Base-by-base conservation (phyloP, 768 basidiomycete species). In the Lactarius sanguifluus region DNA sequence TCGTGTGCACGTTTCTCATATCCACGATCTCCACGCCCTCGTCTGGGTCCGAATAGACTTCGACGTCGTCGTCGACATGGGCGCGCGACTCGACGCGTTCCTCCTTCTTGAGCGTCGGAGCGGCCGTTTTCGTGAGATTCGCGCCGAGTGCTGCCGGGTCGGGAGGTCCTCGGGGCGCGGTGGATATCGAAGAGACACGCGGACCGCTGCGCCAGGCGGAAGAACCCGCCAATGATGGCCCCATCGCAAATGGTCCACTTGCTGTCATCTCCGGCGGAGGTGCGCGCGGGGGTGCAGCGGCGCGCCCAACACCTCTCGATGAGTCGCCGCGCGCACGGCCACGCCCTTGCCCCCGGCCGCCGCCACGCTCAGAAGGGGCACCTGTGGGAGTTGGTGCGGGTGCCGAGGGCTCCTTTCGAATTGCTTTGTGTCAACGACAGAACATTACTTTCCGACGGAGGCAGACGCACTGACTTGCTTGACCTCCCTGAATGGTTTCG, bases 21-120 rank as follows among this genome's bases (percentile, higher is more conserved):
- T 94, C 92, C 47, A 94, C 80, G 61, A 94, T 92, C 77, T 93
- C 90, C 30, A 93, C 89, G 13, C 90, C 92, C 62, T 92, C 90
- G 71, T 94, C 92, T 15, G 91, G 90, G 66, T 94, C 92, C 20
- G 92, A 94, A 76, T 94, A 93, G 23, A 81, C 81, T 66, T 92
- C 92, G 7, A 79, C 86, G 20, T 89, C 85, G 20, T 83, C 81
- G 57, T 79, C 79, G 20, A 64, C 73, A 40, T 64, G 57, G 58
- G 57, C 62, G 74, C 82, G 74, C 28, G 71, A 68, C 68, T 75
- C 45, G 38, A 20, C 67, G 36, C 40, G 47, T 10, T 50, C 55
- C 69, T 76, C 72, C 75, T 79, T 79, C 70, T 82, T 84, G 57
- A 87, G 72, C 10, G 82, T 74, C 15, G 88, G 83, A 1, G 82